Conservation (phyloP, 208 protist genomes). For the Trypanosoma melophagium region DNA sequence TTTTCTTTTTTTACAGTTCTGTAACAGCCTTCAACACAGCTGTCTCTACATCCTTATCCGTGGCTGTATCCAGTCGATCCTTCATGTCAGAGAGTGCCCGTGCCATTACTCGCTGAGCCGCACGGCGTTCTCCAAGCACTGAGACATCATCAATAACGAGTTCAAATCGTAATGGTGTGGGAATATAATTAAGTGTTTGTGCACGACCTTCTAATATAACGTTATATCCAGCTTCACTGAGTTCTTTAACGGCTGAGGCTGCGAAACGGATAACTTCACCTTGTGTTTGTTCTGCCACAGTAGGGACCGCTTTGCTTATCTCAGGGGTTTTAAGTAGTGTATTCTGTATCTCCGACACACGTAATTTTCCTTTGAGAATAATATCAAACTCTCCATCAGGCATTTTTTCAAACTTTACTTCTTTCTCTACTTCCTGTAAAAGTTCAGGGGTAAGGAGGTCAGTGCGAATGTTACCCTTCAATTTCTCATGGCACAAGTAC, state of each 20-base stretch:
- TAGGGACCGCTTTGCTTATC: slow-evolving; percentile 77
- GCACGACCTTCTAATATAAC: slow-evolving; percentile 89
- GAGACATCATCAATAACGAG: slow-evolving; percentile 75
- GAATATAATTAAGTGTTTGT: slow-evolving; percentile 89
- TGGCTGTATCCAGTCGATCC: slow-evolving; percentile 16
- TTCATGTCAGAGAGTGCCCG: slow-evolving; percentile 52
- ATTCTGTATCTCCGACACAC: slow-evolving; percentile 85
- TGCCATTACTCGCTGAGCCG: slow-evolving; percentile 90
- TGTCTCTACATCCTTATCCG: slow-evolving; percentile 30
- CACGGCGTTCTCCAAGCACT: slow-evolving; percentile 80
- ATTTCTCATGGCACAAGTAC: slow-evolving; percentile 65
- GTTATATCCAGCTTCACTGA: slow-evolving; percentile 81
- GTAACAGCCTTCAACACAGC: slow-evolving; percentile 30
- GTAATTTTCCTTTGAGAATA: slow-evolving; percentile 60
- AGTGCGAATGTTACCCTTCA: slow-evolving; percentile 51
- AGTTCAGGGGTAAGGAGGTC: slow-evolving; percentile 66
- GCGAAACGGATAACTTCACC: slow-evolving; percentile 90
- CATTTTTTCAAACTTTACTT: slow-evolving; percentile 66
- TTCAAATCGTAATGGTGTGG: slow-evolving; percentile 81
- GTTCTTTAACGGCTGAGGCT: slow-evolving; percentile 53
- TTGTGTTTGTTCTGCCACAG: slow-evolving; percentile 89
- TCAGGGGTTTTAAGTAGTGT: slow-evolving; percentile 82
- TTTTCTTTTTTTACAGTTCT: slow-evolving; percentile 24
- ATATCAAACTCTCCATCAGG: slow-evolving; percentile 58
- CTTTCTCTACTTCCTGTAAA: slow-evolving; percentile 50